Conservation (phyloP, 2,329 filamentous ascomycete species). For the Apiospora marii region DNA sequence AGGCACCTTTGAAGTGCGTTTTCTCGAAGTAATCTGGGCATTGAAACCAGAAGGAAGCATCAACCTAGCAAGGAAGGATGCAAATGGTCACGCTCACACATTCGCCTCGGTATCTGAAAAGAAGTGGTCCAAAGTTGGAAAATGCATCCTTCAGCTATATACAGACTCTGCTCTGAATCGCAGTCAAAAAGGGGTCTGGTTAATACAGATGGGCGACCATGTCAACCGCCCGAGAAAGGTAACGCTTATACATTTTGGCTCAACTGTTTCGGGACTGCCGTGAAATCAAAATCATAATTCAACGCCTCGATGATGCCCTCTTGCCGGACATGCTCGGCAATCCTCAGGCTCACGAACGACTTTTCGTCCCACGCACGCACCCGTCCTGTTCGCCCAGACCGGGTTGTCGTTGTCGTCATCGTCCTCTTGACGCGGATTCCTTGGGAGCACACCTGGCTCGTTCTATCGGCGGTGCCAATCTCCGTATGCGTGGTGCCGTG, state of each 20-base stretch:
- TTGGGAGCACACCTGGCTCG: neutral
- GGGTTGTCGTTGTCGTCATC: neutral
- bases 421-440: conserved; percentile 8
- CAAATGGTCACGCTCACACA: neutral
- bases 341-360: conserved; percentile 1
- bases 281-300: conserved; percentile 18
- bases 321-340: conserved; percentile 14
- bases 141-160: neutral
- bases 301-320: conserved; percentile 18
- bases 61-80: neutral
- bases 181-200: neutral
- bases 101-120: neutral
- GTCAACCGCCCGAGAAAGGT: neutral
- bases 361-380: conserved; percentile 3
- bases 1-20: neutral
- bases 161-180: neutral
- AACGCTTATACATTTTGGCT: neutral
- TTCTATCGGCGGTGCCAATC: neutral
- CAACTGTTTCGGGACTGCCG: neutral
- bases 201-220: neutral
- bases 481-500: conserved; percentile 10
- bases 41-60: neutral
- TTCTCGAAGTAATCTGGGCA: neutral
- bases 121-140: neutral
- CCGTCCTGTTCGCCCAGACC: neutral